Base-by-base conservation (phyloP, 75 land plant species). In the Sequoia sempervirens region DNA sequence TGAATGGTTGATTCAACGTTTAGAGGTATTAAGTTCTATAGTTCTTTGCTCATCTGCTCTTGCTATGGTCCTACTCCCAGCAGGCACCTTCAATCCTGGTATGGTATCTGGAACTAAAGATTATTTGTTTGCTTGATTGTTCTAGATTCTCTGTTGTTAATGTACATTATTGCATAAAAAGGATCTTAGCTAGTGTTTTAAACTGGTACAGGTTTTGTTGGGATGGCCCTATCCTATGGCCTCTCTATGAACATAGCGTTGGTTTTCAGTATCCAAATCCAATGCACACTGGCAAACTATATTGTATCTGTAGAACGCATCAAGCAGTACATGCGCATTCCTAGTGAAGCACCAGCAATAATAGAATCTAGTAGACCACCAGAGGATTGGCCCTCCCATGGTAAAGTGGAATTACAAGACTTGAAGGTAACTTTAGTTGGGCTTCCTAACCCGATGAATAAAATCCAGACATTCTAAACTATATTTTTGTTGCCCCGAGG, bases 291-390 rank as follows among this genome's bases (percentile, higher is more conserved):
- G 30, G 85, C 88, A 28, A 90, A 86, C 66, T 79, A 66, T 23
- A 89, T 90, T 34, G 87, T 90, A 18, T 90, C 91, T 70, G 90
- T 89, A 32, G 91, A 90, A 69, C 56, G 90, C 15, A 82, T 90
- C n/a, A 90, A 90, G 73, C 90, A 90, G 73, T 90, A 89, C 79
- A 84, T 90, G 88, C 14, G 82, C 45, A 81, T 89, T 38, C 84
- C 84, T 64, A 79, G 80, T 66, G 91, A 90, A 68, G 90, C 90
- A 75, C 83, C 90, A 30, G 84, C 81, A 15, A 56, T 86, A 20
- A 84, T 89, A 30, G 80, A 84, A 70, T 70, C 75, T 82, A 82
- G 47, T 38, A 45, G 88, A 41, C 90, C 91, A 54, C 81, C 89
- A 9, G 40, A 56, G 13, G 61, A 88, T 41, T 90, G 91, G 91